Evolutionary conservation across 441 rosid genomes (phyloP).

Genomic region (Adansonia rubrostipa): DNA sequence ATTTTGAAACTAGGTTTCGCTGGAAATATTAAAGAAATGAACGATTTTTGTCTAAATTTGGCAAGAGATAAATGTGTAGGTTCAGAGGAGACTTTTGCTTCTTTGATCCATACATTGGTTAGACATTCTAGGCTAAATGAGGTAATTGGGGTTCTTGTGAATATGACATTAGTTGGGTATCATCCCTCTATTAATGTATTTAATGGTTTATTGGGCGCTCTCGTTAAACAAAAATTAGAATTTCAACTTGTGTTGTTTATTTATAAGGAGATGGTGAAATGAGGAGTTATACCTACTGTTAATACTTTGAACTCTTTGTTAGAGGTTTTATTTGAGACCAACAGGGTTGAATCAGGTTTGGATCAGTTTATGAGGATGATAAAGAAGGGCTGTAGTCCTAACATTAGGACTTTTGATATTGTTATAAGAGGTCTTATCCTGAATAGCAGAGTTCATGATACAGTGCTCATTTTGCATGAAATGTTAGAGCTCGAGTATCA

Average conservation of each 20-base stretch:
- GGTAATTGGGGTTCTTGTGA: slow-evolving; percentile 46
- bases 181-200: slow-evolving; percentile 41
- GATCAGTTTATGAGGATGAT: slow-evolving; percentile 57
- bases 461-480: slow-evolving; percentile 42
- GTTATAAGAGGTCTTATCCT: slow-evolving; percentile 46
- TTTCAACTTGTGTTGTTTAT: slow-evolving; percentile 50
- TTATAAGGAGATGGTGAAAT: slow-evolving; percentile 68
- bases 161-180: slow-evolving; percentile 42
- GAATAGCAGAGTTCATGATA: slow-evolving; percentile 39
- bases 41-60: slow-evolving; percentile 45
- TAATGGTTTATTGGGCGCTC: slow-evolving; percentile 48
- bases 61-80: slow-evolving; percentile 40
- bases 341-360: slow-evolving; percentile 47
- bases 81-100: slow-evolving; percentile 38
- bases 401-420: slow-evolving; percentile 51
- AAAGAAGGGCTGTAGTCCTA: slow-evolving; percentile 51
- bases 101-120: slow-evolving; percentile 47
- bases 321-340: slow-evolving; percentile 51
- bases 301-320: slow-evolving; percentile 53
- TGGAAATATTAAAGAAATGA: slow-evolving; percentile 49
- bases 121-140: slow-evolving; percentile 40
- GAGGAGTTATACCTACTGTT: slow-evolving; percentile 46
- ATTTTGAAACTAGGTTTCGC: slow-evolving; percentile 58
- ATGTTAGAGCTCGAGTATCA: slow-evolving; percentile 39
- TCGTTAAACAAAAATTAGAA: slow-evolving; percentile 45